Evolutionary conservation across 768 basidiomycete species (phyloP).

Genomic region (Peribolospora kevripleyi): DNA sequence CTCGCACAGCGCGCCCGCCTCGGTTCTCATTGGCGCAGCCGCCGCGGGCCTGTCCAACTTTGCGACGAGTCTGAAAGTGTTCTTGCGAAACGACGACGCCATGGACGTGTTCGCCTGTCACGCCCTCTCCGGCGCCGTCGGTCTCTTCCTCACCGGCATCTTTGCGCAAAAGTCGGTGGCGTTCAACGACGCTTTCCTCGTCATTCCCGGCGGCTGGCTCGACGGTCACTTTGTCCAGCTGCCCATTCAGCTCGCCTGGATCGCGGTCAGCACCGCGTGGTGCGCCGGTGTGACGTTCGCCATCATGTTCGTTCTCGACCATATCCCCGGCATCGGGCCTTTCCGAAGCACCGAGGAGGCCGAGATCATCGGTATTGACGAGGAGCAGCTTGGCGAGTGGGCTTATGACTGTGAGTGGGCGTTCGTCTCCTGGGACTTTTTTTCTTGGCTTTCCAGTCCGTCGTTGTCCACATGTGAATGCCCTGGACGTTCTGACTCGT

Average conservation of each 20-base stretch:
- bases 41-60: constrained; percentile 73
- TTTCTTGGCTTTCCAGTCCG: no score
- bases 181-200: constrained; percentile 44
- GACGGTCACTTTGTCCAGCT: constrained; percentile 43
- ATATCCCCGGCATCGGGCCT: constrained; percentile 28
- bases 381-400: constrained; percentile 68
- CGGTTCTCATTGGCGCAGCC: constrained; percentile 62
- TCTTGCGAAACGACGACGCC: constrained; percentile 17
- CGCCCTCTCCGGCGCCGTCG: constrained; percentile 23
- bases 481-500: no score
- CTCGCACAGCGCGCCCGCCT: constrained; percentile 30
- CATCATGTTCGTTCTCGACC: constrained; percentile 26
- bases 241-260: constrained; percentile 47
- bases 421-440: neutral
- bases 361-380: constrained; percentile 51
- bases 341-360: constrained; percentile 29
- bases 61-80: constrained; percentile 80
- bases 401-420: constrained; percentile 61
- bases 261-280: neutral
- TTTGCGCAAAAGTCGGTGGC: constrained; percentile 61
- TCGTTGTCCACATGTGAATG: no score
- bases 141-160: constrained; percentile 45
- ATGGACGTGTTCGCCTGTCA: constrained; percentile 73
- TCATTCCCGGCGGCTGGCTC: constrained; percentile 57
- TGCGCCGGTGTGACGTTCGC: neutral